These are phyloP conservation scores for Cystobasidium sp. DNA, from an alignment of 1,284 basidiomycete species.

Conservation along the genomic window DNA sequence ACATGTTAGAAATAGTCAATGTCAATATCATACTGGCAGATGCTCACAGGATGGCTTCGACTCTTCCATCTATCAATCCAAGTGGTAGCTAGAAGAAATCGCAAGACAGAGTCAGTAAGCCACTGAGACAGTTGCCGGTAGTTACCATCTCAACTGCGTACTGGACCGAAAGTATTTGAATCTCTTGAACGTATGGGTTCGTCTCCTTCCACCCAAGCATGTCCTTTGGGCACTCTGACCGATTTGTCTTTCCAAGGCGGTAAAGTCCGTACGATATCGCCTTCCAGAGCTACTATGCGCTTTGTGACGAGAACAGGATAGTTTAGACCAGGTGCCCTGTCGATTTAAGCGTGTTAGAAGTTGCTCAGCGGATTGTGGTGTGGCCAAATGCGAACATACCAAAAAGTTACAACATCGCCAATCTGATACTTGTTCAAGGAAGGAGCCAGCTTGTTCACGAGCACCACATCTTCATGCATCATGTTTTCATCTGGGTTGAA, in stretches of 20 bases:
- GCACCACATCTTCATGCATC: slow-evolving; percentile 60
- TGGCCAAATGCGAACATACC: slow-evolving; percentile 51
- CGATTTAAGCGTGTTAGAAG: not conserved
- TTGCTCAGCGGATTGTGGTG: not conserved
- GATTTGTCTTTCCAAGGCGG: slow-evolving; percentile 56
- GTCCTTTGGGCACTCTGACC: slow-evolving; percentile 58
- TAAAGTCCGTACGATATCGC: slow-evolving; percentile 60
- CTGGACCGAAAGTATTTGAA: slow-evolving; percentile 62
- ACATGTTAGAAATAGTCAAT: not conserved
- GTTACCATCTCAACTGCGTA: slow-evolving; percentile 47
- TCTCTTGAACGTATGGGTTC: slow-evolving; percentile 60
- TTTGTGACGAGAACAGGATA: slow-evolving; percentile 61
- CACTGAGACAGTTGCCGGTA: not conserved
- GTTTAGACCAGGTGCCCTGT: slow-evolving; percentile 59
- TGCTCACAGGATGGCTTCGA: slow-evolving; percentile 37
- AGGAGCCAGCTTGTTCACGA: slow-evolving; percentile 60
- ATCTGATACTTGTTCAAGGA: slow-evolving; percentile 55
- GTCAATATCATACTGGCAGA: not conserved
- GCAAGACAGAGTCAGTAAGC: not conserved
- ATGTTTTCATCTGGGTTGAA: slow-evolving; percentile 59
- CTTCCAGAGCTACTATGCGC: slow-evolving; percentile 62
- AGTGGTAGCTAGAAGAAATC: slow-evolving; percentile 18
- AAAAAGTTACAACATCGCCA: slow-evolving; percentile 63
- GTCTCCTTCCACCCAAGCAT: slow-evolving; percentile 61
- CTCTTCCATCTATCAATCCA: slow-evolving; percentile 32